Percentiles rank a stretch among this genome's conserved stretches.
Conservation (phyloP, 257 asterid species). For the Rauvolfia tetraphylla region DNA sequence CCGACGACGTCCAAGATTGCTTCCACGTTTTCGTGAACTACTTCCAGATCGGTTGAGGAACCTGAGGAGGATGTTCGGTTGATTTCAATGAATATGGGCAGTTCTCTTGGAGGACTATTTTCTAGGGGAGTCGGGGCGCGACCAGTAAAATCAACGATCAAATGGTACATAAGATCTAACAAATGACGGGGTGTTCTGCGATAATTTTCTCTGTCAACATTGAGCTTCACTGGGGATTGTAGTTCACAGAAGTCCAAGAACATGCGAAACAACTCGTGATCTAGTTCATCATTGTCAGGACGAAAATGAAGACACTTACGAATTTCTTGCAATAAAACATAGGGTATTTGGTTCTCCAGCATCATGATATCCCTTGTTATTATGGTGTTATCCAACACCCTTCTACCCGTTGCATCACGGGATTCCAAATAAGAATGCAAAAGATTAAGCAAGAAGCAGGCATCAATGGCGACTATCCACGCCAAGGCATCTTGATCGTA, state of each 20-base stretch:
- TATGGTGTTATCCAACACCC: constrained; percentile 17
- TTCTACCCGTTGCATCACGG: neutral
- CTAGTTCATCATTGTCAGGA: neutral
- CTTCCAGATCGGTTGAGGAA: constrained; percentile 5
- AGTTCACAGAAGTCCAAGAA: constrained; percentile 21
- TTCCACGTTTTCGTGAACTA: constrained; percentile 15
- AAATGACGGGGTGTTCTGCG: constrained; percentile 22
- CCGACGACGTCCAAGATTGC: constrained; percentile 20
- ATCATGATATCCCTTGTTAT: constrained; percentile 34
- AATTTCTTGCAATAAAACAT: constrained; percentile 24
- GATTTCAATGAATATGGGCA: neutral
- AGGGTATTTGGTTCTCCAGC: constrained; percentile 47
- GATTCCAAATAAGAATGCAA: constrained; percentile 6
- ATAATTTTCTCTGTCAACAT: neutral
- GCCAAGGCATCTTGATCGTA: constrained; percentile 37
- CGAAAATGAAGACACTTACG: constrained; percentile 1
- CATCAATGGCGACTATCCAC: constrained; percentile 44
- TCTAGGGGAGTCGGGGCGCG: neutral
- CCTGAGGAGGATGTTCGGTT: neutral
- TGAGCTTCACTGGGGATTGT: constrained; percentile 31
- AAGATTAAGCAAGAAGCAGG: constrained; percentile 31
- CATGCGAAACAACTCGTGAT: constrained; percentile 3
- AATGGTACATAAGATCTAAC: constrained; percentile 35
- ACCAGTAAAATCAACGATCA: constrained; percentile 19
- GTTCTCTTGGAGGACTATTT: neutral